Percentiles rank a stretch among this genome's conserved stretches.
Evolutionary conservation across 164 flowering plant species (phyloP).

Genomic region (Hamamelis virginiana): DNA sequence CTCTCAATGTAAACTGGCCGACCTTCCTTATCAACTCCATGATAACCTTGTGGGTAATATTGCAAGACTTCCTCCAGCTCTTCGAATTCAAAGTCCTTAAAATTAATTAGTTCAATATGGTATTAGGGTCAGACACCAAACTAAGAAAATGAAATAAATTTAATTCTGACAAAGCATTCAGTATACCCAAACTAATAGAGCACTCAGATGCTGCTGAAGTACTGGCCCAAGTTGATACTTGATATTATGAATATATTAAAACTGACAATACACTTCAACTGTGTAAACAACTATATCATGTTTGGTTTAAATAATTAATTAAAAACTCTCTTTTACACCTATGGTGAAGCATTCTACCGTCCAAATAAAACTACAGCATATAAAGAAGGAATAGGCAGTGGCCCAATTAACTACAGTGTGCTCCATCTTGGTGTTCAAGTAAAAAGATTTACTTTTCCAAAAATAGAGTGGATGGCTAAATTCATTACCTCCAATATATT

Average conservation of each 20-base stretch:
- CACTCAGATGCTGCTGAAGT: not conserved
- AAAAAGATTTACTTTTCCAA: not conserved
- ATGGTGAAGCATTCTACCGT: no score
- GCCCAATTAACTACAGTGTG: not conserved
- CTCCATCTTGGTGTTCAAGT: not conserved
- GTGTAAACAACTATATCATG: not conserved
- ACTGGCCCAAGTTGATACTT: not conserved
- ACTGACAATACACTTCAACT: not conserved
- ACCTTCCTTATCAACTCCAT: constrained; percentile 96
- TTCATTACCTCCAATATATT: constrained; percentile 74
- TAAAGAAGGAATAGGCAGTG: not conserved
- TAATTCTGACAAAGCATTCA: not conserved
- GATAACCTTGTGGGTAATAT: constrained; percentile 95
- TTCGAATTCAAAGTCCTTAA: constrained; percentile 78
- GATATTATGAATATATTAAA: not conserved
- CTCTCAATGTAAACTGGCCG: constrained; percentile 94
- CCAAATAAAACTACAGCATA: not conserved
- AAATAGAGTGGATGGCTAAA: not conserved
- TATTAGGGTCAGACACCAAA: not conserved
- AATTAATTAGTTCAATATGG: not conserved
- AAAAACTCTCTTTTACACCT: not conserved
- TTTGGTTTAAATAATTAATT: no score
- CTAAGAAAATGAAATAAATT: not conserved
- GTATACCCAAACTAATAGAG: not conserved
- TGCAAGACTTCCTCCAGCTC: constrained; percentile 85